Evolutionary conservation across 805 yeast species (phyloP).

Genomic region (Kodamaea sagamina): DNA sequence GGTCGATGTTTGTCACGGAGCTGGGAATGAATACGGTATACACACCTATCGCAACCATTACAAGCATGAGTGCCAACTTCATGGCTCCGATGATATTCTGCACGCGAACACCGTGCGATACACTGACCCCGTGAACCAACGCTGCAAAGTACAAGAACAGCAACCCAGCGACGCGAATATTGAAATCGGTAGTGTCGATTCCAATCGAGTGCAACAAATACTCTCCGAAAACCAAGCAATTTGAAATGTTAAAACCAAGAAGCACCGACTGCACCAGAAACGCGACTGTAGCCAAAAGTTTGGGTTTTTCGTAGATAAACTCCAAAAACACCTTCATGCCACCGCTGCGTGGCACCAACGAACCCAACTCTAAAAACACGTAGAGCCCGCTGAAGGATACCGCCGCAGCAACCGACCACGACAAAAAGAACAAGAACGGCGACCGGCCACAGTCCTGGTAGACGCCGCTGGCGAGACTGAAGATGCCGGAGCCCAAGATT

Average conservation of each 20-base stretch:
- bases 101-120: conserved; percentile 56
- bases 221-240: conserved; percentile 63
- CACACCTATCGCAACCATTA: conserved; percentile 60
- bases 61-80: conserved; percentile 54
- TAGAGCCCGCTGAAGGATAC: conserved; percentile 68
- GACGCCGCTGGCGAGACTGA: conserved; percentile 69
- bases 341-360: conserved; percentile 71
- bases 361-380: conserved; percentile 69
- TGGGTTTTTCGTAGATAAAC: conserved; percentile 62
- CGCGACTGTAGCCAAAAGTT: conserved; percentile 52
- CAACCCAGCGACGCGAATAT: conserved; percentile 36
- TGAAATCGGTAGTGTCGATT: conserved; percentile 38
- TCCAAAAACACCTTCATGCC: conserved; percentile 76
- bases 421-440: conserved; percentile 54
- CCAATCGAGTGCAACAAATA: conserved; percentile 52
- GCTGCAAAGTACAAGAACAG: conserved; percentile 30
- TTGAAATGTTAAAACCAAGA: conserved; percentile 57
- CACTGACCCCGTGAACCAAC: conserved; percentile 58
- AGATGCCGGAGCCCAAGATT: conserved; percentile 77
- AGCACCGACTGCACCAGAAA: conserved; percentile 50
- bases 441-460: conserved; percentile 71
- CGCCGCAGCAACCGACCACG: conserved; percentile 65
- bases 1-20: conserved; percentile 44
- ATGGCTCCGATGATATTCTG: conserved; percentile 66
- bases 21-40: conserved; percentile 56